Evolutionary conservation across 495 filamentous ascomycete species (phyloP).

Genomic region (Penicillium flavigenum): DNA sequence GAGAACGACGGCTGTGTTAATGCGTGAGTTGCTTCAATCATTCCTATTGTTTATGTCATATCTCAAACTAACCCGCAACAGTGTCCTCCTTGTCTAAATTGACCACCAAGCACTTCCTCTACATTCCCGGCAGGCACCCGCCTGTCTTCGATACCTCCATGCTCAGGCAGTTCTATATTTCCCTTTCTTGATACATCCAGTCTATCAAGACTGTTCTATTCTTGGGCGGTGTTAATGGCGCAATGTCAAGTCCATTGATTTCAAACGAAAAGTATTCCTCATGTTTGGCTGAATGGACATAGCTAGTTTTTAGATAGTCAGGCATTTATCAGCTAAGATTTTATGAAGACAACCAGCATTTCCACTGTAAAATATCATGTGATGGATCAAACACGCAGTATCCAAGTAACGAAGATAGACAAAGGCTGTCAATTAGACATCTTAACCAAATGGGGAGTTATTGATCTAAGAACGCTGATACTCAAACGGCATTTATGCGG

Average conservation of each 20-base stretch:
- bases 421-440: conserved; percentile 12
- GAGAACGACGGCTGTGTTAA: conserved; percentile 82
- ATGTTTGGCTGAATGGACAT: conserved; percentile 22
- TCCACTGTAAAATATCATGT: neutral
- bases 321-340: conserved; percentile 21
- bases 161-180: conserved; percentile 24
- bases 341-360: conserved; percentile 7
- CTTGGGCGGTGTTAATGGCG: conserved; percentile 33
- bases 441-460: conserved; percentile 1
- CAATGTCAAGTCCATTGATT: conserved; percentile 25
- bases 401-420: conserved; percentile 3
- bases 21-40: conserved; percentile 43
- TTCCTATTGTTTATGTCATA: neutral
- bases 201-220: conserved; percentile 25
- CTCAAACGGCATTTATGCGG: conserved; percentile 7
- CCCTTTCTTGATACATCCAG: conserved; percentile 23
- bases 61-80: conserved; percentile 11
- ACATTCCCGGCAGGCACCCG: conserved; percentile 16
- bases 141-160: conserved; percentile 32
- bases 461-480: conserved; percentile 17
- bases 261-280: conserved; percentile 31
- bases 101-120: conserved; percentile 15
- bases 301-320: conserved; percentile 27
- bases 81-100: conserved; percentile 33
- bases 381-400: neutral